Evolutionary conservation across 2,329 filamentous ascomycete genomes (phyloP), one percentile per base, ranked within the genome.

Genomic region (Penicillium sp.): DNA sequence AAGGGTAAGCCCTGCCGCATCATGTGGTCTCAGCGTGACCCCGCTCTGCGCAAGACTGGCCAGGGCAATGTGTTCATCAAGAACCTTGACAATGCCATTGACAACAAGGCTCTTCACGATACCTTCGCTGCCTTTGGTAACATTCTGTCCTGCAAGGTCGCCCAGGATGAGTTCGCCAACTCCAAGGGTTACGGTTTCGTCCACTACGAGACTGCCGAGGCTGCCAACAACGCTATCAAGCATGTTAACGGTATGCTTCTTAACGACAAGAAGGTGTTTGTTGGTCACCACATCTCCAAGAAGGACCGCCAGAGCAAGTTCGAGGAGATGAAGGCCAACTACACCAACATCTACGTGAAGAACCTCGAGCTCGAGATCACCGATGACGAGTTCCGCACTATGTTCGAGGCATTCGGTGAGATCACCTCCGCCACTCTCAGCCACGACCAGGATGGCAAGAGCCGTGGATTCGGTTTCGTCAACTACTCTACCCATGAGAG

Each of bases 271-370:
- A 99, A 99, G 85, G 94, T 99, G 61, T 99, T 95, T 67, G 94
- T 99, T 65, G 94, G 94, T 61, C 93, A 96, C 79, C 94, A 99
- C 80, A 97, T 99, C 70, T 92, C 94, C 75, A 97, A 97, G 88
- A 97, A 97, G 85, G 94, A 99, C 73, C 93, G 94, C 69, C 94
- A 97, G 85, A 96, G 90, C 90, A 99, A 99, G 81, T 97, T 97
- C 67, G 94, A 99, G 81, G 94, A 99, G 84, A 99, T 99, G 93
- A 99, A 99, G 87, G 94, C 94, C 76, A 99, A 99, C 84, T 99
- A 95, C 84, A 99, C 94, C 81, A 99, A 99, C 76, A 87, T 99
- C 77, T 99, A 99, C 80, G 90, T 99, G 81, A 99, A 99, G 87
- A 99, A 99, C 81, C 88, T 99, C 66, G 85, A 86, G 67, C 70